Percentiles rank a stretch among this genome's conserved stretches.
Conservation (phyloP, 2,329 filamentous ascomycete genomes). For the Trichoderma brevicompactum region DNA sequence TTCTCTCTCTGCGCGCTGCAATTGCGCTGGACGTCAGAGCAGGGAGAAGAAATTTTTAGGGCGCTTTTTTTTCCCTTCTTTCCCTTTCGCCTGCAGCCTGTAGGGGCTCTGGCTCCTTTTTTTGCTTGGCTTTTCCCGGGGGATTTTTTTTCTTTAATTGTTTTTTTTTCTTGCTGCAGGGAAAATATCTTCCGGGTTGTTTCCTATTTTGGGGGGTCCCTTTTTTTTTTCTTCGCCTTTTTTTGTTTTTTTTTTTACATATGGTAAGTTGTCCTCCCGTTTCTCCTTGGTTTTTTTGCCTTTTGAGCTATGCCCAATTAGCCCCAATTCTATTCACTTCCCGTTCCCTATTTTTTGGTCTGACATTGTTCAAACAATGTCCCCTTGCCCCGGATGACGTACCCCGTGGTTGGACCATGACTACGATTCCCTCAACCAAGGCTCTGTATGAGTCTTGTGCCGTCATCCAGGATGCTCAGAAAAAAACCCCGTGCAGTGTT, state of each 20-base stretch:
- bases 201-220: constrained; percentile 9
- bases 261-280: constrained; percentile 22
- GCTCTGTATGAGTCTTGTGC: not conserved
- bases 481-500: not conserved
- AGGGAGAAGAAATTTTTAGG: not conserved
- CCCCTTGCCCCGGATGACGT: constrained; percentile 18
- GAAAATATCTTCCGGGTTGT: constrained; percentile 8
- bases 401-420: constrained; percentile 7
- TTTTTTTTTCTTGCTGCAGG: constrained; percentile 3
- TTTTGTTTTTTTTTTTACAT: not conserved
- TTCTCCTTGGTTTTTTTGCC: not conserved
- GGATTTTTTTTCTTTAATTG: not conserved
- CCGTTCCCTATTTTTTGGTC: not conserved
- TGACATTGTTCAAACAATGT: too few relatives aligned
- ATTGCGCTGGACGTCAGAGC: constrained; percentile 11
- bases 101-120: constrained; percentile 11
- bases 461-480: not conserved
- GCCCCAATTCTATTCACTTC: not conserved
- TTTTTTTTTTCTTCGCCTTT: not conserved
- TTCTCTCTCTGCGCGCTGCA: constrained; percentile 6
- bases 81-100: constrained; percentile 9
- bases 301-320: constrained; percentile 12
- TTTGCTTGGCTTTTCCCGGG: not conserved
- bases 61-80: constrained; percentile 4
- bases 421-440: constrained; percentile 4